These are phyloP conservation scores for Arabidopsis arenosa DNA, from an alignment of 345 rosid species.

Conservation along the genomic window DNA sequence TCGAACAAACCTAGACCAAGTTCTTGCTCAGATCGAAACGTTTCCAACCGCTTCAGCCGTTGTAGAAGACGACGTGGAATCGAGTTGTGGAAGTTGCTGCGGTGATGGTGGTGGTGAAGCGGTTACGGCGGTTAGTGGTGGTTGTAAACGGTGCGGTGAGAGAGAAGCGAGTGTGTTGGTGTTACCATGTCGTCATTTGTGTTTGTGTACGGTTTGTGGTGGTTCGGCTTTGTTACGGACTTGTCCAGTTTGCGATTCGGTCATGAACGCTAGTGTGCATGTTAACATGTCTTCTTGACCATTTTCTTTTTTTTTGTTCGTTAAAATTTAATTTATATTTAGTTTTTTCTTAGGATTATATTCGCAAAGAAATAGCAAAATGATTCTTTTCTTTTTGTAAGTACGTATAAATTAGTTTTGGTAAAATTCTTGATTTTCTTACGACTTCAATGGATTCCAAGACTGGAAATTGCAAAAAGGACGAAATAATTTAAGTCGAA, in stretches of 20 bases:
- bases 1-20: constrained; percentile 60
- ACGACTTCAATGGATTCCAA: constrained; percentile 14
- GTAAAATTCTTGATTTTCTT: constrained; percentile 9
- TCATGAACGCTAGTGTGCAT: constrained; percentile 66
- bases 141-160: constrained; percentile 69
- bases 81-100: constrained; percentile 71
- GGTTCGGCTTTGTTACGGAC: constrained; percentile 58
- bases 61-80: constrained; percentile 56
- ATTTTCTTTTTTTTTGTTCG: not conserved
- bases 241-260: constrained; percentile 59
- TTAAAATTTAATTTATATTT: constrained; percentile 6
- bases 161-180: constrained; percentile 73
- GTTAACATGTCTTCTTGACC: constrained; percentile 57
- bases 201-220: constrained; percentile 76
- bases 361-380: constrained; percentile 9
- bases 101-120: constrained; percentile 32
- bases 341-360: not conserved
- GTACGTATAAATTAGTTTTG: constrained; percentile 5
- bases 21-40: constrained; percentile 65
- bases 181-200: constrained; percentile 86
- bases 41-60: constrained; percentile 28
- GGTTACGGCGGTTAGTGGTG: constrained; percentile 23
- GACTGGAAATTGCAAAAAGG: not conserved
- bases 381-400: constrained; percentile 6
- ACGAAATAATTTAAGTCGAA: not conserved